Conservation (phyloP, 768 basidiomycete species). For the Paxillus rubicundulus region DNA sequence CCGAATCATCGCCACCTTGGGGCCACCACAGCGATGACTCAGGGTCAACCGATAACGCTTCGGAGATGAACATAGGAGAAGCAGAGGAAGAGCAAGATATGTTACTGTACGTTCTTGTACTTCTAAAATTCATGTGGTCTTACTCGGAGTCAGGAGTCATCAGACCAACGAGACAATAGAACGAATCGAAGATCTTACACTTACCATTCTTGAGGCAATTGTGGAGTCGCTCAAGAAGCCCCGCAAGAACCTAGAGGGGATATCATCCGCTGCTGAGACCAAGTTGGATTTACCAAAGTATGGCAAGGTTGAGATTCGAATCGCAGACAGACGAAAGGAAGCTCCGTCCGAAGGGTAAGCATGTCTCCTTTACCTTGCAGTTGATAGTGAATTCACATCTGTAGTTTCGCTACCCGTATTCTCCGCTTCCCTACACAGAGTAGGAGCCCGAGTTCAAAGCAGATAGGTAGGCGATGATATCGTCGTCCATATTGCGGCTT, state of each 20-base stretch:
- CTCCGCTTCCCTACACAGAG: slow-evolving; percentile 39
- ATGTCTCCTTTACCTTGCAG: slow-evolving; percentile 2
- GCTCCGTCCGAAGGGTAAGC: slow-evolving; percentile 26
- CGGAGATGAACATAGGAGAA: slow-evolving; percentile 15
- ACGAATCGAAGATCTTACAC: slow-evolving; percentile 29
- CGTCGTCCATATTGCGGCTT: background rate
- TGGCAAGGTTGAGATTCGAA: slow-evolving; percentile 31
- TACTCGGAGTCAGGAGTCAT: background rate
- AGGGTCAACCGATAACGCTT: background rate
- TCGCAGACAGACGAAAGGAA: slow-evolving; percentile 37
- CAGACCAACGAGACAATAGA: slow-evolving; percentile 21
- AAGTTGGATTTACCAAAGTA: slow-evolving; percentile 8
- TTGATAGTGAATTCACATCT: background rate
- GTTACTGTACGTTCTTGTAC: slow-evolving; percentile 1
- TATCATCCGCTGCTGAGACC: background rate
- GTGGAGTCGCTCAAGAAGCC: slow-evolving; percentile 12
- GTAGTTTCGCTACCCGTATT: slow-evolving; percentile 19
- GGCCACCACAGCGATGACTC: background rate
- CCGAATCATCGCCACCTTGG: background rate
- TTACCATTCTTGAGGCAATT: slow-evolving; percentile 34
- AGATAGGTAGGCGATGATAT: slow-evolving; percentile 36
- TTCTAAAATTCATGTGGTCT: background rate
- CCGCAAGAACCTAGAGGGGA: background rate
- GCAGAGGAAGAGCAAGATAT: slow-evolving; percentile 8
- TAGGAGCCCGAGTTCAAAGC: slow-evolving; percentile 36